Evolutionary conservation across 805 yeast genomes (phyloP).

Genomic region (Clavispora fructus): DNA sequence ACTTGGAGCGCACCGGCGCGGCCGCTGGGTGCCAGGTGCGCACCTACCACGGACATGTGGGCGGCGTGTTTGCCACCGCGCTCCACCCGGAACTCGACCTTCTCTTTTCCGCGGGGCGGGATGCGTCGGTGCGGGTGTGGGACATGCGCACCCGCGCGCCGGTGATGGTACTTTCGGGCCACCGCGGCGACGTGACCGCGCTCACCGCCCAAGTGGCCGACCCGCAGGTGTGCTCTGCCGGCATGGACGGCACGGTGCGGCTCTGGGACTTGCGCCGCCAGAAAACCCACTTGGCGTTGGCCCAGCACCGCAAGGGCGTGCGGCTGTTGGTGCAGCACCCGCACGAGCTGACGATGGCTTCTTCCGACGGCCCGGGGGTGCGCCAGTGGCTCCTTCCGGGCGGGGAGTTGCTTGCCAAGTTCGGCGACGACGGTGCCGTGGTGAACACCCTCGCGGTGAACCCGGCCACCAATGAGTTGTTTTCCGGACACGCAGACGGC

Average conservation of each 20-base stretch:
- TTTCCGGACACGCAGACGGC: slow-evolving; percentile 85
- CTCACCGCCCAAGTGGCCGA: slow-evolving; percentile 65
- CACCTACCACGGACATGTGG: slow-evolving; percentile 90
- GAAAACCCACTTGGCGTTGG: slow-evolving; percentile 60
- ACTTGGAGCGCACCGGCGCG: slow-evolving; percentile 76
- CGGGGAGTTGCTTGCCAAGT: slow-evolving; percentile 59
- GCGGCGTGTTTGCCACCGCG: slow-evolving; percentile 80
- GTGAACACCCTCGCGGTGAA: slow-evolving; percentile 68
- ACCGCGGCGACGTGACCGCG: slow-evolving; percentile 66
- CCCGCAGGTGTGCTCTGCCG: slow-evolving; percentile 81
- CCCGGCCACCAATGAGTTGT: slow-evolving; percentile 54
- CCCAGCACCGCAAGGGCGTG: slow-evolving; percentile 81
- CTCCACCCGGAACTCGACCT: slow-evolving; percentile 85
- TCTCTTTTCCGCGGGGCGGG: slow-evolving; percentile 84
- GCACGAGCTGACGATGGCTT: slow-evolving; percentile 63
- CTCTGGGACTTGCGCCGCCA: slow-evolving; percentile 91
- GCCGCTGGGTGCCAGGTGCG: slow-evolving; percentile 49
- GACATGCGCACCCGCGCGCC: slow-evolving; percentile 79
- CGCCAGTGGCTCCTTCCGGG: slow-evolving; percentile 81
- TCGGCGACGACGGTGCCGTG: slow-evolving; percentile 45
- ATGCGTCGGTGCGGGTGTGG: slow-evolving; percentile 85
- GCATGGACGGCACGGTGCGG: slow-evolving; percentile 79
- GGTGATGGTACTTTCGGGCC: slow-evolving; percentile 77
- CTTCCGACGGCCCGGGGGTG: slow-evolving; percentile 77
- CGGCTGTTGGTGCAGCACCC: slow-evolving; percentile 70